phyloP scores from a whole-genome alignment of 2,329 filamentous ascomycete species.

The Colletotrichum sublineola region DNA sequence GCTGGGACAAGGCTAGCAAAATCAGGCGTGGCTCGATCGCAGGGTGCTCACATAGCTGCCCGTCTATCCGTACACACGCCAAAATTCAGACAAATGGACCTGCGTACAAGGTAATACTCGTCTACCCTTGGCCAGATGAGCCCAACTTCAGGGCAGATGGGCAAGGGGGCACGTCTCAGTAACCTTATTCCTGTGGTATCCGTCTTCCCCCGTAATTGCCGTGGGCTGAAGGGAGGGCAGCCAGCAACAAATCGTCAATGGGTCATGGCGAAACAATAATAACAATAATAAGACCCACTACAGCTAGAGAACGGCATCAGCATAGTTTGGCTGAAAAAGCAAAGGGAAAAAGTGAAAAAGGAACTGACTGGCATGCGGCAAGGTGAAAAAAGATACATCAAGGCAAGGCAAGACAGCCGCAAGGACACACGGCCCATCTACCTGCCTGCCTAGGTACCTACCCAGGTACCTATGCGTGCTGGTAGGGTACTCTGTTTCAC shows the following conservation, averaged over 20 bases:
- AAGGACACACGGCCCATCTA: neutral
- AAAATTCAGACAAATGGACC: neutral
- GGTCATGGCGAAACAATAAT: neutral
- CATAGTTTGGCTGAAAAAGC: slow-evolving; percentile 7
- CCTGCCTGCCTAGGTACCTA: too few species aligned
- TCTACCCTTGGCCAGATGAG: slow-evolving; percentile 11
- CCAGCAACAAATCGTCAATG: neutral
- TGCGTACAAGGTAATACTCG: neutral
- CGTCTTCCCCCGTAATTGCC: neutral
- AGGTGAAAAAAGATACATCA: neutral
- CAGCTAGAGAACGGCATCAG: neutral
- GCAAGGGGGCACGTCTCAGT: slow-evolving; percentile 4
- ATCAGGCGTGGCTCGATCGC: slow-evolving; percentile 14
- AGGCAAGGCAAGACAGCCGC: neutral
- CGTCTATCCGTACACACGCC: neutral
- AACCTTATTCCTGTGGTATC: slow-evolving; percentile 16
- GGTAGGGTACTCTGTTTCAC: too few species aligned
- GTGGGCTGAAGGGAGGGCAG: neutral
- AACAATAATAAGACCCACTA: too few species aligned
- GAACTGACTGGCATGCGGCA: neutral
- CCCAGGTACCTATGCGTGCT: too few species aligned
- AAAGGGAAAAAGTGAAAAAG: neutral
- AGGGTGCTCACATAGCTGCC: neutral
- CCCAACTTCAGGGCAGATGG: slow-evolving; percentile 2
- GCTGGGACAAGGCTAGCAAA: slow-evolving; percentile 25